Conservation (phyloP, 1,284 basidiomycete species). For the Entoloma clypeatum region DNA sequence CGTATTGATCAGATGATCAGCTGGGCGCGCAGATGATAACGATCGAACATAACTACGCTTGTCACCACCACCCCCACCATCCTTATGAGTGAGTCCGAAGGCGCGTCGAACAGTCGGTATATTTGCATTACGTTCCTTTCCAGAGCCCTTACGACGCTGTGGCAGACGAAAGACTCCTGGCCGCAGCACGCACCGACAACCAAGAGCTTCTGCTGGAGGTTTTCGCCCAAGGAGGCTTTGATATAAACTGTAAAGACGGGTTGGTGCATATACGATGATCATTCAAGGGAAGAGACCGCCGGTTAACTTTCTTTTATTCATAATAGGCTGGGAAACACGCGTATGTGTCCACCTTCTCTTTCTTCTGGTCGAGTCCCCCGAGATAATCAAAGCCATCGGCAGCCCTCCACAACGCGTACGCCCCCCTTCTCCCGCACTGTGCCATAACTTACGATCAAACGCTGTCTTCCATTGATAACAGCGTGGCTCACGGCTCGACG, state of each 20-base stretch:
- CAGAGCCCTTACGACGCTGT: neutral
- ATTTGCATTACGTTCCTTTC: constrained; percentile 1
- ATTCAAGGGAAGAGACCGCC: neutral
- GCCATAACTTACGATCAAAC: neutral
- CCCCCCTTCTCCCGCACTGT: neutral
- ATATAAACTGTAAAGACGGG: constrained; percentile 81
- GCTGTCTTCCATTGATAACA: constrained; percentile 22
- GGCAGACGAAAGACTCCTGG: constrained; percentile 70
- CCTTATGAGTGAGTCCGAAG: constrained; percentile 25
- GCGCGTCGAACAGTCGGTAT: constrained; percentile 38
- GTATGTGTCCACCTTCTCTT: constrained; percentile 26
- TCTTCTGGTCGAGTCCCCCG: neutral
- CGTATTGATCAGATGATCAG: too few relatives aligned
- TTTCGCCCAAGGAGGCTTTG: constrained; percentile 52
- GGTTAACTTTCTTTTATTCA: constrained; percentile 8
- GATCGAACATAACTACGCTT: too few relatives aligned
- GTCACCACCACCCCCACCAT: too few relatives aligned
- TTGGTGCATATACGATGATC: constrained; percentile 33
- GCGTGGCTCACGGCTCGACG: constrained; percentile 54
- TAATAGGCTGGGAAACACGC: constrained; percentile 75
- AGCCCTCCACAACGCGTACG: constrained; percentile 84
- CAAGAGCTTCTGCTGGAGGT: constrained; percentile 65
- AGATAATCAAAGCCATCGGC: constrained; percentile 7
- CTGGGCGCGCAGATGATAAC: too few relatives aligned
- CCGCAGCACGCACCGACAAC: constrained; percentile 74